These are phyloP conservation scores for Diaporthe sp. DNA, from an alignment of 2,329 filamentous ascomycete species.

Conservation along the genomic window DNA sequence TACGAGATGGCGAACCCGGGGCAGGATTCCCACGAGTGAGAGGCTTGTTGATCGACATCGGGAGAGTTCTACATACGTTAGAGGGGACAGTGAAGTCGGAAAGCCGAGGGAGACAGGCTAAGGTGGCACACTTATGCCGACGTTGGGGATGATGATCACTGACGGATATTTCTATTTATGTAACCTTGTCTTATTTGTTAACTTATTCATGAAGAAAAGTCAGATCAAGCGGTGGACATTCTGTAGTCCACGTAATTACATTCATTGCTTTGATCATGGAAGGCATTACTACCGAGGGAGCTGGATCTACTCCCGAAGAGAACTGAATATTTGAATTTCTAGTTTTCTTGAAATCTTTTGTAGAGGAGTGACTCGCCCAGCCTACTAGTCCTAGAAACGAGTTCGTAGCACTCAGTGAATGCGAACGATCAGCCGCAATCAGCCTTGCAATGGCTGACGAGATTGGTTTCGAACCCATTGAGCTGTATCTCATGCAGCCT, in stretches of 20 bases:
- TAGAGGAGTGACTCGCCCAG: too few species aligned
- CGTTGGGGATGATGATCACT: not conserved
- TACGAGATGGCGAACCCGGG: slow-evolving; percentile 53
- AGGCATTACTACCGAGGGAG: too few species aligned
- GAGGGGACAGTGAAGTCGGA: not conserved
- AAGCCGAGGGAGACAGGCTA: not conserved
- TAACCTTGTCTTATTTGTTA: not conserved
- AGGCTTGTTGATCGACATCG: not conserved
- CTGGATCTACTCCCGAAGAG: too few species aligned
- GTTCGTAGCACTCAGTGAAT: not conserved
- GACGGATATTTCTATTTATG: not conserved
- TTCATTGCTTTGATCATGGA: not conserved
- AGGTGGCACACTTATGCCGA: not conserved
- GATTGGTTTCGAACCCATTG: too few species aligned
- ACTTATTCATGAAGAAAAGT: not conserved
- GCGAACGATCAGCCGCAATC: not conserved
- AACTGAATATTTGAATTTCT: not conserved
- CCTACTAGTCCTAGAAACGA: not conserved
- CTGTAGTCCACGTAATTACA: not conserved
- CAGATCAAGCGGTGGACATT: too few species aligned
- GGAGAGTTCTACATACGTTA: too few species aligned
- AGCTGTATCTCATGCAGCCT: not conserved
- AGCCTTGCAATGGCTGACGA: too few species aligned
- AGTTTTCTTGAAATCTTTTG: not conserved
- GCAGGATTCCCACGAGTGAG: slow-evolving; percentile 1